Conservation (phyloP, 441 rosid genomes). For the Corymbia calophylla region DNA sequence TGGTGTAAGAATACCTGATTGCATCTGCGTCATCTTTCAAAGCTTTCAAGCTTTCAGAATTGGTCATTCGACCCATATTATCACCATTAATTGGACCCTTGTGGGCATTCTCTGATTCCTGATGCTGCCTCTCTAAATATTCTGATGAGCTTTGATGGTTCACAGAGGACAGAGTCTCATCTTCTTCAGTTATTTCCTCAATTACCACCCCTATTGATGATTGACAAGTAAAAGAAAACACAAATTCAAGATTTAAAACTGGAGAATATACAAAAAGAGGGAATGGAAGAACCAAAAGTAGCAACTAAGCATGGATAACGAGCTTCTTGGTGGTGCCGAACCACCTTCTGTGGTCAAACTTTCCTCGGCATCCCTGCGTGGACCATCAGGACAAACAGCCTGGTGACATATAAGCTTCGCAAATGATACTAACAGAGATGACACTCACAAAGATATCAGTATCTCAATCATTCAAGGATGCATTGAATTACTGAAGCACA, state of each 20-base stretch:
- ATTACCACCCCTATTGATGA: slow-evolving; percentile 45
- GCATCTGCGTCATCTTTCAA: slow-evolving; percentile 70
- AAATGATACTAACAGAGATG: not conserved
- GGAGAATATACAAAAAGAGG: not conserved
- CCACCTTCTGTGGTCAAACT: slow-evolving; percentile 47
- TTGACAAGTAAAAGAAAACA: not conserved
- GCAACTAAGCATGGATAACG: not conserved
- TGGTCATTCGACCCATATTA: slow-evolving; percentile 14
- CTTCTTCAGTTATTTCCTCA: slow-evolving; percentile 79
- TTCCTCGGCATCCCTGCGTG: slow-evolving; percentile 58
- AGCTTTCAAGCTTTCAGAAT: slow-evolving; percentile 48
- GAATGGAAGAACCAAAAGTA: not conserved
- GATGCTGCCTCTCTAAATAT: slow-evolving; percentile 19
- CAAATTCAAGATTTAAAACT: not conserved
- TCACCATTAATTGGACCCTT: slow-evolving; percentile 8
- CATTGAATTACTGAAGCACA: not conserved
- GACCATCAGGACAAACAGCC: not conserved
- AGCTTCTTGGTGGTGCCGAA: slow-evolving; percentile 38
- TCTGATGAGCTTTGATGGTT: slow-evolving; percentile 21
- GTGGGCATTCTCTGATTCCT: slow-evolving; percentile 5
- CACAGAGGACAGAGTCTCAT: slow-evolving; percentile 22
- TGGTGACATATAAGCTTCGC: not conserved
- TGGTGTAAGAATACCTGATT: slow-evolving; percentile 39
- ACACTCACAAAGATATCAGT: not conserved
- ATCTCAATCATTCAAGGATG: not conserved